Conservation (phyloP, 768 basidiomycete species). For the Epithele typhae region DNA sequence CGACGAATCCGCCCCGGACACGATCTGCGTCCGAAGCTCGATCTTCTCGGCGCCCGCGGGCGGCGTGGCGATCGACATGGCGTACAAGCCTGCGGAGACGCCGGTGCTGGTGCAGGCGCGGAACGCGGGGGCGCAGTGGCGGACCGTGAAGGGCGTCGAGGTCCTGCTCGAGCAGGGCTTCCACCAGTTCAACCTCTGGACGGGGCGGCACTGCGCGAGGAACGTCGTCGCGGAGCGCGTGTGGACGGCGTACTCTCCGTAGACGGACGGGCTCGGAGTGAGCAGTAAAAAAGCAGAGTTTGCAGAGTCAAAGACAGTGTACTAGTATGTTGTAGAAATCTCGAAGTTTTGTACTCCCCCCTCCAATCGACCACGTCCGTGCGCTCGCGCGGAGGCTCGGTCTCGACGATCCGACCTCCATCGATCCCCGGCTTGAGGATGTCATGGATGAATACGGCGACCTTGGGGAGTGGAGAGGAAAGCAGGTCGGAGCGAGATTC, state of each 20-base stretch:
- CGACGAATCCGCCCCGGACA: slow-evolving; percentile 22
- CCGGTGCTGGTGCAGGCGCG: slow-evolving; percentile 71
- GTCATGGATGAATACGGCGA: too few species aligned
- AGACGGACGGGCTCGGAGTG: too few species aligned
- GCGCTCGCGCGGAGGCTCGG: slow-evolving; percentile 13
- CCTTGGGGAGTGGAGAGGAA: too few species aligned
- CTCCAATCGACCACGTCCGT: slow-evolving; percentile 2
- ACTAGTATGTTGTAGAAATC: too few species aligned
- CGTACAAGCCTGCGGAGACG: slow-evolving; percentile 86
- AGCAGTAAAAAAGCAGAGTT: too few species aligned
- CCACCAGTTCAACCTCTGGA: slow-evolving; percentile 82
- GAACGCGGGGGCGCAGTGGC: slow-evolving; percentile 51
- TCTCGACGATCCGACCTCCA: slow-evolving; percentile 17
- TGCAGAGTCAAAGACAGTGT: too few species aligned
- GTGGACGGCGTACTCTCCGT: slow-evolving; percentile 37
- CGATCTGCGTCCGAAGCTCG: slow-evolving; percentile 48
- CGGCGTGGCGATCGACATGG: slow-evolving; percentile 87
- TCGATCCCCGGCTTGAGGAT: too few species aligned
- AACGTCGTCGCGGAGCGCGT: slow-evolving; percentile 43
- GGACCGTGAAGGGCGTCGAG: slow-evolving; percentile 71
- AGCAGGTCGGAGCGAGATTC: too few species aligned
- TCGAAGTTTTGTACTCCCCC: too few species aligned
- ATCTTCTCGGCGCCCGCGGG: slow-evolving; percentile 60
- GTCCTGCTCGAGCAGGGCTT: slow-evolving; percentile 88
- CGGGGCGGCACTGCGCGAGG: slow-evolving; percentile 57